Percentiles rank a stretch among this genome's conserved stretches.
Conservation (phyloP, 2,329 filamentous ascomycete genomes). For the Hypomyces rosellus region DNA sequence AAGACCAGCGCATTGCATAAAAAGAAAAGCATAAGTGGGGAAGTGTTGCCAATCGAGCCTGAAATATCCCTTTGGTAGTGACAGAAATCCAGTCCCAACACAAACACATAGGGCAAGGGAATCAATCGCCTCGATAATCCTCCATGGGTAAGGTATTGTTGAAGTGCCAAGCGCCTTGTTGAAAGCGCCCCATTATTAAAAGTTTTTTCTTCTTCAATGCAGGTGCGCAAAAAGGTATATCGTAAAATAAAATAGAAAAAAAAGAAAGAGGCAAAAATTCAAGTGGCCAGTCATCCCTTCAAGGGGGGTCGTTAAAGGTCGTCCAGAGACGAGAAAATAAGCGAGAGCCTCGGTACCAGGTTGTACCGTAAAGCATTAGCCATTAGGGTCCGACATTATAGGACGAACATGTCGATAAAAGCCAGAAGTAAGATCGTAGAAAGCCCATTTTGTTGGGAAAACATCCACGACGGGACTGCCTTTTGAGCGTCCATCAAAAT, state of each 20-base stretch:
- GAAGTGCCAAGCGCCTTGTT: conserved; percentile 15
- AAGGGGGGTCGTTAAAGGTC: conserved; percentile 1
- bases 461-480: neutral
- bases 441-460: neutral
- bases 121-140: conserved; percentile 15
- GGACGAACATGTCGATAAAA: conserved; percentile 2
- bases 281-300: conserved; percentile 5
- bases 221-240: conserved; percentile 9
- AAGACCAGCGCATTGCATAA: conserved; percentile 5
- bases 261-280: neutral
- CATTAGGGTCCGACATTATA: conserved; percentile 3
- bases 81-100: conserved; percentile 3
- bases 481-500: conserved; percentile 1
- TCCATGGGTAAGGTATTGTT: conserved; percentile 18
- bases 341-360: conserved; percentile 1
- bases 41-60: conserved; percentile 19
- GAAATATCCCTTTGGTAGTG: conserved; percentile 6
- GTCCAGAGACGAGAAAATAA: conserved; percentile 11
- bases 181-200: conserved; percentile 6
- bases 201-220: conserved; percentile 4
- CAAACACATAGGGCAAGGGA: conserved; percentile 9
- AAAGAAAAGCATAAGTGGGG: conserved; percentile 16
- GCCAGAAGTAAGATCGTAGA: neutral
- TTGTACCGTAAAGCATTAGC: conserved; percentile 6
- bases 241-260: neutral